phyloP scores from a whole-genome alignment of 1,139 yeast genomes.

The Blastobotrys arbuscula region DNA sequence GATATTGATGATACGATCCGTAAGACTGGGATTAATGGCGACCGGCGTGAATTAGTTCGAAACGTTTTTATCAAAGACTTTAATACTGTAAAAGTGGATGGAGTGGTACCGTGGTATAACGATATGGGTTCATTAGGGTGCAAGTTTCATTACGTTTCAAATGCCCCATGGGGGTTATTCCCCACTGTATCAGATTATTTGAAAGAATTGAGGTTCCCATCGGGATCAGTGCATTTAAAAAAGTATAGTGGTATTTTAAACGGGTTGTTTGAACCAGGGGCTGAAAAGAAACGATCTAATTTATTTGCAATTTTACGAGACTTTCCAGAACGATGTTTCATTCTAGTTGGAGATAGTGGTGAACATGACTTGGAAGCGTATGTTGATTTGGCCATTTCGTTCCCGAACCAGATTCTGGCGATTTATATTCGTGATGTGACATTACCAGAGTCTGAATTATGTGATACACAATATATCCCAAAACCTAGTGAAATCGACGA shows the following conservation, averaged over 20 bases:
- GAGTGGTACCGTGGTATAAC: constrained; percentile 67
- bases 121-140: constrained; percentile 40
- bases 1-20: constrained; percentile 96
- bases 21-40: constrained; percentile 83
- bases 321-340: constrained; percentile 70
- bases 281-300: constrained; percentile 67
- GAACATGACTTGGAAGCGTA: constrained; percentile 94
- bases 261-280: constrained; percentile 81
- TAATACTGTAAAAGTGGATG: constrained; percentile 61
- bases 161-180: constrained; percentile 89
- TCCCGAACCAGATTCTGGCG: constrained; percentile 60
- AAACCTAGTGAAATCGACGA: constrained; percentile 21
- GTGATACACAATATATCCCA: constrained; percentile 19
- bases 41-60: constrained; percentile 72
- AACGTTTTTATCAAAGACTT: constrained; percentile 67
- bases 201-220: constrained; percentile 53
- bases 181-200: constrained; percentile 59
- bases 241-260: constrained; percentile 77
- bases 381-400: constrained; percentile 55
- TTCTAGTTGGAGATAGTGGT: constrained; percentile 92
- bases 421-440: constrained; percentile 81
- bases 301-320: constrained; percentile 62
- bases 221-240: constrained; percentile 76
- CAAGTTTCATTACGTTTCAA: constrained; percentile 84
- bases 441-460: constrained; percentile 21